Conservation (phyloP, 345 rosid genomes). For the Hypericum perforatum region DNA sequence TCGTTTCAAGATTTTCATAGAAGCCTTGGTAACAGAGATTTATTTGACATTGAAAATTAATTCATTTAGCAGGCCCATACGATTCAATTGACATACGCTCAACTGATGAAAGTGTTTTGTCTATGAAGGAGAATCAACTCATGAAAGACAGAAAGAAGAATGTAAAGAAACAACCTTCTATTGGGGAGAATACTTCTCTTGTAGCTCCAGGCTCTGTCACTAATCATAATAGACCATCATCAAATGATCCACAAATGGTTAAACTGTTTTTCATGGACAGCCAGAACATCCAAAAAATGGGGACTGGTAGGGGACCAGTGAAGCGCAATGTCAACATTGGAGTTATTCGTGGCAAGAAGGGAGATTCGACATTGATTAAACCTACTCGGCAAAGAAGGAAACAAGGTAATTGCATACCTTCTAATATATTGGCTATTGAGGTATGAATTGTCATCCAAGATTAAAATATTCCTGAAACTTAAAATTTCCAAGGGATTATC, state of each 20-base stretch:
- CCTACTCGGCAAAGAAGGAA: slow-evolving; percentile 70
- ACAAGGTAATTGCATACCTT: slow-evolving; percentile 45
- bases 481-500: not conserved
- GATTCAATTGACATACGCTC: slow-evolving; percentile 14
- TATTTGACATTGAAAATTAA: slow-evolving; percentile 10
- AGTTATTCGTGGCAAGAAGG: slow-evolving; percentile 48
- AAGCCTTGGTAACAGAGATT: slow-evolving; percentile 76
- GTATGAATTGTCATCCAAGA: not conserved
- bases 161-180: slow-evolving; percentile 57
- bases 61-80: slow-evolving; percentile 14
- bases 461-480: not conserved
- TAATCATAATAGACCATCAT: slow-evolving; percentile 56
- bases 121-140: slow-evolving; percentile 87
- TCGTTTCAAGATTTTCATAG: slow-evolving; percentile 84
- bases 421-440: not conserved
- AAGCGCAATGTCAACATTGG: slow-evolving; percentile 53
- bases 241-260: slow-evolving; percentile 48
- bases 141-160: slow-evolving; percentile 86
- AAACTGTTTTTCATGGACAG: slow-evolving; percentile 64
- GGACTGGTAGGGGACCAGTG: slow-evolving; percentile 55
- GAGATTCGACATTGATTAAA: slow-evolving; percentile 45
- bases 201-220: slow-evolving; percentile 42
- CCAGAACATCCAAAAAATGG: slow-evolving; percentile 69
- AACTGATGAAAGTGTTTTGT: slow-evolving; percentile 18
- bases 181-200: slow-evolving; percentile 59